Evolutionary conservation across 106 monocot species (phyloP), one percentile per base, ranked within the genome.

Genomic region (Gastrodia elata): DNA sequence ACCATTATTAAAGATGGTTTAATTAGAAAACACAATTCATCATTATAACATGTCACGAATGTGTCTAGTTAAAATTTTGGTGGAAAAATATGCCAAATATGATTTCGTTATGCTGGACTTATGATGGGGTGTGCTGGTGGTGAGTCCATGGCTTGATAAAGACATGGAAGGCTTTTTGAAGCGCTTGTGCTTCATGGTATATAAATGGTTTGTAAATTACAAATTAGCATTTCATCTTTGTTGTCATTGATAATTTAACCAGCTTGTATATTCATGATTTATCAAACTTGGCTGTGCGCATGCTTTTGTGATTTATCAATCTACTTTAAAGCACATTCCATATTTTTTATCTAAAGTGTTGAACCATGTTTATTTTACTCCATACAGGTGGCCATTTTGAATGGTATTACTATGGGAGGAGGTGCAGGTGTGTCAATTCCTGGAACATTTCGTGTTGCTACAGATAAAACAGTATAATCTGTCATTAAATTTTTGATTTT

Each of bases 331-430:
- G n/a, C 61, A 30, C 9, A 4, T 30, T 32, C 4, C 14, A 61
- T 61, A 74, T 15, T 61, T n/a, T 8, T 25, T 69, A 24, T 40
- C 39, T 39, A 69, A 39, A 25, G 24, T 26, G 25, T 24, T 69
- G 40, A n/a, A 40, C 24, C 15, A 69, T 69, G 25, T 25, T 55
- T 56, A 68, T 56, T 24, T 59, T 58, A 35, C 70, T 77, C 65
- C 20, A 34, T 77, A 6, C 42, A 97, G 96, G 86, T 97, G 71
- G 87, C 93, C 57, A 85, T 97, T 68, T 73, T 97, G 70, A 86
- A 97, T 90, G 96, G 96, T 65, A 85, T 97, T 39, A 93, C 96
- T 46, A 93, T 97, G 93, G 96, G 96, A 27, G 96, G 96, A 74
- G 96, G 93, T 48, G 96, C 80, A 73, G 96, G 96, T 48, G 86